These are phyloP conservation scores for Talaromyces funiculosus DNA, from an alignment of 2,329 filamentous ascomycete species.

Conservation along the genomic window DNA sequence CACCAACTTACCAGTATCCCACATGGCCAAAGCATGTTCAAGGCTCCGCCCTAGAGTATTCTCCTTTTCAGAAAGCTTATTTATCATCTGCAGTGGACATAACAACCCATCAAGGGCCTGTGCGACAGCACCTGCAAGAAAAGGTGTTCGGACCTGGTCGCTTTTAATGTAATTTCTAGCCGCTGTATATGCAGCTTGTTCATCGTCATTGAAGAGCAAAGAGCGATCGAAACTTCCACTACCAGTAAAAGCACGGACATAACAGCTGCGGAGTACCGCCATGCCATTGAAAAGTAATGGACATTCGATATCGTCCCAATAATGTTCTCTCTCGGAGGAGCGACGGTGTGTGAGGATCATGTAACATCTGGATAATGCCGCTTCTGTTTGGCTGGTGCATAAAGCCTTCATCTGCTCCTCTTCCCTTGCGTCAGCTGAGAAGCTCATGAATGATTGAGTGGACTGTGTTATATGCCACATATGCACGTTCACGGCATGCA, in stretches of 20 bases:
- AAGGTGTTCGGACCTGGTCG: slow-evolving; percentile 21
- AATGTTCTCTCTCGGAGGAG: neutral
- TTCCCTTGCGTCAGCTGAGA: slow-evolving; percentile 17
- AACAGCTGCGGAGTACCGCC: slow-evolving; percentile 28
- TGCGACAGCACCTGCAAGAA: slow-evolving; percentile 24
- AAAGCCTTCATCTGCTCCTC: slow-evolving; percentile 18
- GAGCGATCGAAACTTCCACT: slow-evolving; percentile 25
- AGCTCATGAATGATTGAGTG: slow-evolving; percentile 22
- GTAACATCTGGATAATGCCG: slow-evolving; percentile 25
- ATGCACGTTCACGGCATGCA: slow-evolving; percentile 33
- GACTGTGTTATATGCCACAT: slow-evolving; percentile 31
- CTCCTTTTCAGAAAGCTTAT: slow-evolving; percentile 26
- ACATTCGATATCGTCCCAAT: slow-evolving; percentile 18
- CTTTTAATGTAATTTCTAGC: slow-evolving; percentile 22
- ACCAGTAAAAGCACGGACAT: slow-evolving; percentile 26
- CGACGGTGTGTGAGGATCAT: slow-evolving; percentile 15
- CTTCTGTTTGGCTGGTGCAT: slow-evolving; percentile 21
- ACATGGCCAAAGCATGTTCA: slow-evolving; percentile 30
- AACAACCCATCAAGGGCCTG: slow-evolving; percentile 27
- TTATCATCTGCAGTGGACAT: slow-evolving; percentile 23
- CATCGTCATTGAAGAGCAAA: slow-evolving; percentile 24
- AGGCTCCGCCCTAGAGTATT: slow-evolving; percentile 29
- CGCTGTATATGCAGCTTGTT: slow-evolving; percentile 21
- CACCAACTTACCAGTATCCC: slow-evolving; percentile 25
- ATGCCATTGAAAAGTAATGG: slow-evolving; percentile 32